Conservation (phyloP, 345 rosid genomes). For the Rhizophora apiculata region DNA sequence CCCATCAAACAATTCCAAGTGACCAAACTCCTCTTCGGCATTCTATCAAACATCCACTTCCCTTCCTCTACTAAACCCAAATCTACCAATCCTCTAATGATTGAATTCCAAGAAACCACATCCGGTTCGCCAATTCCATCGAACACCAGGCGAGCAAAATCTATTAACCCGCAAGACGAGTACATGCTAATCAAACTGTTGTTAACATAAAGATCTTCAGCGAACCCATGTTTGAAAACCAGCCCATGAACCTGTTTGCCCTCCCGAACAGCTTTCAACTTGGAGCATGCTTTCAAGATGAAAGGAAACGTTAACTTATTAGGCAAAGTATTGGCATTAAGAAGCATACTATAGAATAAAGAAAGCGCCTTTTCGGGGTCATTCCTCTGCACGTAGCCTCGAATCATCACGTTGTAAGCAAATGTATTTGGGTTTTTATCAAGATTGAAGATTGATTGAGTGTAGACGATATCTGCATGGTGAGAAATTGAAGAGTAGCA, state of each 20-base stretch:
- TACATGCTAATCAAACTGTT: constrained; percentile 18
- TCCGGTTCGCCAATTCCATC: constrained; percentile 11
- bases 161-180: constrained; percentile 7
- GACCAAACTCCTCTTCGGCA: constrained; percentile 14
- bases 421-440: constrained; percentile 17
- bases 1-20: constrained; percentile 27
- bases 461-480: not conserved
- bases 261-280: constrained; percentile 6
- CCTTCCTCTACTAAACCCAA: constrained; percentile 12
- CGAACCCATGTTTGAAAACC: constrained; percentile 20
- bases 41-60: constrained; percentile 10
- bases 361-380: constrained; percentile 9
- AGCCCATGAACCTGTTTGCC: constrained; percentile 17
- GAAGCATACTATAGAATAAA: constrained; percentile 15
- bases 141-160: constrained; percentile 6
- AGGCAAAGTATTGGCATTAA: constrained; percentile 5
- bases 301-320: constrained; percentile 17
- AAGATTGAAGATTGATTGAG: constrained; percentile 18
- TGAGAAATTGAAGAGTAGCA: constrained; percentile 18
- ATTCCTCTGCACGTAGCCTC: constrained; percentile 19
- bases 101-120: constrained; percentile 16
- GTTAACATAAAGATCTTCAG: constrained; percentile 13
- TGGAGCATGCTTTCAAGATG: constrained; percentile 16
- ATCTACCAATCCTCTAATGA: constrained; percentile 9
- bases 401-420: constrained; percentile 16